These are phyloP conservation scores for Vaccinium corymbosum DNA, from an alignment of 148 eudicot species.

Conservation along the genomic window DNA sequence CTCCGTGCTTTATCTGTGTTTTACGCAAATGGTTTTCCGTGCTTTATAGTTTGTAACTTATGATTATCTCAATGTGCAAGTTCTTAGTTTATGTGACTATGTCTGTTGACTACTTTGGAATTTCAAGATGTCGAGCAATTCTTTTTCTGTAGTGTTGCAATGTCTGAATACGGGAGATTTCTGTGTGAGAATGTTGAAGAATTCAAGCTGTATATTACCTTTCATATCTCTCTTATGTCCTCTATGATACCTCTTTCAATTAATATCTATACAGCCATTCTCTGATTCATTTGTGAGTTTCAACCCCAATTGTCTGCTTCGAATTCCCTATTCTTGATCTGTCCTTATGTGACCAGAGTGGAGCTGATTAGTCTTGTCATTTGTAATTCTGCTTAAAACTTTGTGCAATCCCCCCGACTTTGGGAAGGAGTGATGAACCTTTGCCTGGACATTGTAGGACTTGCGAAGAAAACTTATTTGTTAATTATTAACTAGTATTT, in stretches of 20 bases:
- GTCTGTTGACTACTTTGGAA: background rate
- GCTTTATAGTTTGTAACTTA: background rate
- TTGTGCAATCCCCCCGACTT: background rate
- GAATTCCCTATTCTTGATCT: background rate
- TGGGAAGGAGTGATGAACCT: background rate
- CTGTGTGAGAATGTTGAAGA: too few relatives aligned
- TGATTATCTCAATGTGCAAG: background rate
- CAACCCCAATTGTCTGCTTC: background rate
- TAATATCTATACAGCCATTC: background rate
- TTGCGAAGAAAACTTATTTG: background rate
- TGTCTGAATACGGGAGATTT: background rate
- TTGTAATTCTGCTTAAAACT: background rate
- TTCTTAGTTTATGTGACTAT: background rate
- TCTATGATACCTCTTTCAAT: background rate
- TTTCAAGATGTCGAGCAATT: background rate
- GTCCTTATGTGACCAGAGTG: too few relatives aligned
- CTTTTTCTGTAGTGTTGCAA: background rate
- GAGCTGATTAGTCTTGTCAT: background rate
- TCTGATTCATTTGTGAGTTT: background rate
- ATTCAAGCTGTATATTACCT: too few relatives aligned
- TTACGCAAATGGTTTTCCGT: background rate
- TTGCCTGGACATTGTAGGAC: background rate
- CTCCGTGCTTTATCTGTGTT: too few relatives aligned
- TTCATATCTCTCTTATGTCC: background rate
- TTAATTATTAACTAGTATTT: background rate